Evolutionary conservation across 345 rosid genomes (phyloP).

Genomic region (Murraya paniculata): DNA sequence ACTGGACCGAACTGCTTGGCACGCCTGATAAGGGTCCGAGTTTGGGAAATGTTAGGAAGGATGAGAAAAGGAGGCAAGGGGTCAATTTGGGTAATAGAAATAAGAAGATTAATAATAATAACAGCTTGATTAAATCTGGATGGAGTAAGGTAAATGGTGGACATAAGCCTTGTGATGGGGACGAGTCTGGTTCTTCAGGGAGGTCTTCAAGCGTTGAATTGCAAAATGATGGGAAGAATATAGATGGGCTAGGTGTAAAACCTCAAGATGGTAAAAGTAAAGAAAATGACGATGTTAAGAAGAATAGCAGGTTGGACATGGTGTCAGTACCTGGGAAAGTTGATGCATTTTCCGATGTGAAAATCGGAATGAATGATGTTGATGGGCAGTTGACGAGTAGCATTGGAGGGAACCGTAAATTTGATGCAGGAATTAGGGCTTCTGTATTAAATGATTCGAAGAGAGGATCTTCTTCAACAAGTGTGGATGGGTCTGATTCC

Average conservation of each 20-base stretch:
- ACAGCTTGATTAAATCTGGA: slow-evolving; percentile 25
- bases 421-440: slow-evolving; percentile 27
- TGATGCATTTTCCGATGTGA: slow-evolving; percentile 31
- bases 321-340: slow-evolving; percentile 23
- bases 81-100: slow-evolving; percentile 40
- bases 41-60: slow-evolving; percentile 39
- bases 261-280: slow-evolving; percentile 25
- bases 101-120: slow-evolving; percentile 31
- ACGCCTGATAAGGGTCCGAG: slow-evolving; percentile 40
- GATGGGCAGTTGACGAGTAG: slow-evolving; percentile 28
- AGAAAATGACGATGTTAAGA: slow-evolving; percentile 33
- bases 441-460: slow-evolving; percentile 44
- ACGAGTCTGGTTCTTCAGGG: slow-evolving; percentile 49
- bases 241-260: slow-evolving; percentile 24
- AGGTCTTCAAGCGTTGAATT: slow-evolving; percentile 44
- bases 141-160: slow-evolving; percentile 38
- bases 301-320: slow-evolving; percentile 24
- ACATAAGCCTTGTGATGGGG: slow-evolving; percentile 45
- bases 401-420: slow-evolving; percentile 35
- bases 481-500: slow-evolving; percentile 50
- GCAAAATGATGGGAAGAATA: slow-evolving; percentile 33
- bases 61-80: slow-evolving; percentile 40
- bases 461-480: slow-evolving; percentile 29
- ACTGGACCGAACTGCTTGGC: slow-evolving; percentile 83
- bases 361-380: slow-evolving; percentile 33